Evolutionary conservation across 2,329 filamentous ascomycete genomes (phyloP).

Genomic region (Ceratocystis variospora): DNA sequence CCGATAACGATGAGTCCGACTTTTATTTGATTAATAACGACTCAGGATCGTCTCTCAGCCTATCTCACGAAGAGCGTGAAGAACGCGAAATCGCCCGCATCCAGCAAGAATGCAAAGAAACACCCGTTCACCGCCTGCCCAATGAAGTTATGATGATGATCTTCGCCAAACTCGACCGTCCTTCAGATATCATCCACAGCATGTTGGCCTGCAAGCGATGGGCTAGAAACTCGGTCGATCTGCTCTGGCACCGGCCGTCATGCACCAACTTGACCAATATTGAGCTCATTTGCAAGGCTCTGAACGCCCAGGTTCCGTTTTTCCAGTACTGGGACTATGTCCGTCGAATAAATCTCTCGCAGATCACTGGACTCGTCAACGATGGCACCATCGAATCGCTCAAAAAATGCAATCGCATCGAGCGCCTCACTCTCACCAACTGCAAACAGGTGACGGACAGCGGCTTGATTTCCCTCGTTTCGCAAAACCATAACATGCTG

Average conservation of each 20-base stretch:
- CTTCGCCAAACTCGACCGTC: constrained; percentile 67
- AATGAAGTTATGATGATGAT: constrained; percentile 91
- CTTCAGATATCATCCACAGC: constrained; percentile 67
- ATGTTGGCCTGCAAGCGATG: constrained; percentile 92
- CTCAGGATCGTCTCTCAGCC: constrained; percentile 79
- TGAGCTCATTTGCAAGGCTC: constrained; percentile 63
- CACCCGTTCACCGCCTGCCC: constrained; percentile 74
- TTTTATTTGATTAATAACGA: constrained; percentile 84
- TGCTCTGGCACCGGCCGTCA: constrained; percentile 86
- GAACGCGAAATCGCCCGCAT: constrained; percentile 59
- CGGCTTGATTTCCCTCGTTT: constrained; percentile 65
- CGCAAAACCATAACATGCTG: constrained; percentile 65
- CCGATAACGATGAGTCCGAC: constrained; percentile 83
- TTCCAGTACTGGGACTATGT: constrained; percentile 86
- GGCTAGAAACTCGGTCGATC: constrained; percentile 81
- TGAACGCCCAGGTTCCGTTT: constrained; percentile 58
- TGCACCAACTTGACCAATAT: constrained; percentile 80
- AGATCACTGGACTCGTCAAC: constrained; percentile 59
- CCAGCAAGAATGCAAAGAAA: constrained; percentile 52
- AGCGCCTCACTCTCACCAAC: constrained; percentile 83
- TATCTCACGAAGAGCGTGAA: constrained; percentile 50
- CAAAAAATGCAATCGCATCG: constrained; percentile 73
- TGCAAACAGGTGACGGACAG: constrained; percentile 74
- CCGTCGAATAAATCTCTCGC: constrained; percentile 79
- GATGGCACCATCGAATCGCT: constrained; percentile 81